These are phyloP conservation scores for Cicer judaicum DNA, from an alignment of 306 rosid species.

Conservation along the genomic window DNA sequence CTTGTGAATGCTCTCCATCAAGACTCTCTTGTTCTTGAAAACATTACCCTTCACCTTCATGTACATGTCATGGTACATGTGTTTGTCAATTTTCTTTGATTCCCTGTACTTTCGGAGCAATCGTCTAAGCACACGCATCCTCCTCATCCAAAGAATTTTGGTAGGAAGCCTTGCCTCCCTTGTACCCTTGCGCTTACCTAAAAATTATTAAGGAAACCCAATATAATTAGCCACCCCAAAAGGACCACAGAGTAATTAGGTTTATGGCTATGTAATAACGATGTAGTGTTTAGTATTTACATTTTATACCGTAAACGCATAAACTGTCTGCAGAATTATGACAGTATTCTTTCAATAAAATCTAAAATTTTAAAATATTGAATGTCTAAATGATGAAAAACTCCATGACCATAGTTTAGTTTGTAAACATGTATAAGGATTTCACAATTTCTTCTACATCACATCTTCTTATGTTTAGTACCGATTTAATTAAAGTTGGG, in stretches of 20 bases:
- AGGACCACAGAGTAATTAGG: too few relatives aligned
- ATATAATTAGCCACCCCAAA: too few relatives aligned
- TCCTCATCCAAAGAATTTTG: conserved; percentile 21
- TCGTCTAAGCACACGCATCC: conserved; percentile 6
- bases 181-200: conserved; percentile 58
- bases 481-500: not conserved
- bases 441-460: not conserved
- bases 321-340: too few relatives aligned
- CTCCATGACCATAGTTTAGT: too few relatives aligned
- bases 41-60: conserved; percentile 47
- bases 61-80: conserved; percentile 52
- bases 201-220: not conserved
- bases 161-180: conserved; percentile 58
- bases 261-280: too few relatives aligned
- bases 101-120: conserved; percentile 47
- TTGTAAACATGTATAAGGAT: not conserved
- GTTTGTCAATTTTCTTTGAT: conserved; percentile 54
- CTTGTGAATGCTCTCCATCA: conserved; percentile 60
- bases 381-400: too few relatives aligned
- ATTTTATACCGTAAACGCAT: too few relatives aligned
- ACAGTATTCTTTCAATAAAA: not conserved
- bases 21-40: conserved; percentile 55
- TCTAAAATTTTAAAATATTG: too few relatives aligned
- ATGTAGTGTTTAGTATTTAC: too few relatives aligned
- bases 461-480: not conserved